Evolutionary conservation across 1,139 yeast genomes (phyloP).

Genomic region (Yamadazyma trypodendri): DNA sequence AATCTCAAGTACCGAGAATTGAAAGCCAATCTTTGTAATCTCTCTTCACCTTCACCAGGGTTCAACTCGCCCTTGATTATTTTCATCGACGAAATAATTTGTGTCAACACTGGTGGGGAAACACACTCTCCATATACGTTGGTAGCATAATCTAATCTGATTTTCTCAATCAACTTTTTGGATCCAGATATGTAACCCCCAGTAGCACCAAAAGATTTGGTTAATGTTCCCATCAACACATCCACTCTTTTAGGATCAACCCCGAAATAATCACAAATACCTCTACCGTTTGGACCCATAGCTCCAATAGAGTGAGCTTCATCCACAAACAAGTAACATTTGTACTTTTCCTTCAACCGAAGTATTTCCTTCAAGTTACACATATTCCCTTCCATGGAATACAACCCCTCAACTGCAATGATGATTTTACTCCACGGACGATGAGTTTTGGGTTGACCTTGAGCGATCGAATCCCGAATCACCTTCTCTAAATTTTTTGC

Average conservation of each 20-base stretch:
- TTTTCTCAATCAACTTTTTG: slow-evolving; percentile 64
- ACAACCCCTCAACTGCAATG: slow-evolving; percentile 92
- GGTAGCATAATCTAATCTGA: slow-evolving; percentile 73
- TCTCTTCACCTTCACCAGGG: slow-evolving; percentile 92
- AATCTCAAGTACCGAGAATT: slow-evolving; percentile 89
- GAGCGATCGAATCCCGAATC: slow-evolving; percentile 83
- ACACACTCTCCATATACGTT: slow-evolving; percentile 80
- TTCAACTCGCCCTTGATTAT: slow-evolving; percentile 78
- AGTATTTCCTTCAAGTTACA: slow-evolving; percentile 79
- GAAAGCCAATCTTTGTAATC: slow-evolving; percentile 91
- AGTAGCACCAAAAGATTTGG: slow-evolving; percentile 97
- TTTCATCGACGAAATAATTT: slow-evolving; percentile 76
- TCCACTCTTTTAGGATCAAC: slow-evolving; percentile 76
- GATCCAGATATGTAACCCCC: slow-evolving; percentile 93
- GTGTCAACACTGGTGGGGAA: slow-evolving; percentile 88
- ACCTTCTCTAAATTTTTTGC: slow-evolving; percentile 78
- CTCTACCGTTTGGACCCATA: slow-evolving; percentile 89
- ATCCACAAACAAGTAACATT: slow-evolving; percentile 86
- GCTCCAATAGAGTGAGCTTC: slow-evolving; percentile 99
- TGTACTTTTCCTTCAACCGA: slow-evolving; percentile 78
- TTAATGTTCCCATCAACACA: slow-evolving; percentile 93
- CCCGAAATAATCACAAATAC: slow-evolving; percentile 90
- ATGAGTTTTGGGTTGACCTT: slow-evolving; percentile 95
- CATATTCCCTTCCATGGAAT: slow-evolving; percentile 97
- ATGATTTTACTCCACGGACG: slow-evolving; percentile 97